Percentiles rank a stretch among this genome's conserved stretches.
Conservation (phyloP, 1,139 yeast species). For the Hanseniaspora gamundiae region DNA sequence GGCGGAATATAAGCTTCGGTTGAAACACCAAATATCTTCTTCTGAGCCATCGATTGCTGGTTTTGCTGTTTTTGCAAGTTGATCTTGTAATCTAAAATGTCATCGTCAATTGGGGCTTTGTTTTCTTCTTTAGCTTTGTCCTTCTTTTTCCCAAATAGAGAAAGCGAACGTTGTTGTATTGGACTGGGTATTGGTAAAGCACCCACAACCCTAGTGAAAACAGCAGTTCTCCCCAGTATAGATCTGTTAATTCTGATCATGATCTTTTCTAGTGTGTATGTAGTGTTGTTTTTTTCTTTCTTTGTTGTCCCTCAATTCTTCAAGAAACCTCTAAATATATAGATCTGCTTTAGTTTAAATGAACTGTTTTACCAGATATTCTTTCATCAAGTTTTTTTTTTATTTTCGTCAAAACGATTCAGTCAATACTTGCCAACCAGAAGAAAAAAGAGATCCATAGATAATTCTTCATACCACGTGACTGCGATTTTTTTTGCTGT, state of each 20-base stretch:
- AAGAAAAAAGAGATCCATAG: neutral
- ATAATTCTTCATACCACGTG: neutral
- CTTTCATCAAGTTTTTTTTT: neutral
- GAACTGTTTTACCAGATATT: neutral
- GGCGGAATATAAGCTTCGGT: slow-evolving; percentile 40
- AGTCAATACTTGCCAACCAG: too few species aligned
- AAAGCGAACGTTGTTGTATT: neutral
- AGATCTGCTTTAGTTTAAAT: neutral
- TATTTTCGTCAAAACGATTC: too few species aligned
- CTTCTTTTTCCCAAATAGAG: neutral
- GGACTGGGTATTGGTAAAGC: neutral
- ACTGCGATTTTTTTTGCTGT: neutral
- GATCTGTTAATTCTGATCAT: too few species aligned
- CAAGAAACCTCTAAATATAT: too few species aligned
- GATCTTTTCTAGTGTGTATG: too few species aligned
- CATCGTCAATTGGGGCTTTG: neutral
- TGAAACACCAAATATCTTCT: slow-evolving; percentile 31
- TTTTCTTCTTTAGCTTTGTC: neutral
- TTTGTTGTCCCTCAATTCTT: too few species aligned
- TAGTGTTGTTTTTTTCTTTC: too few species aligned
- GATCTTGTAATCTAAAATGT: slow-evolving; percentile 1
- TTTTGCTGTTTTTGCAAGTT: slow-evolving; percentile 1
- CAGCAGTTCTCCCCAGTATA: neutral
- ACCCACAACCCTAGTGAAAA: neutral
- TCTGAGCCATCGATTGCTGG: neutral